Conservation (phyloP, 192 early-diverging fungal genomes). For the Linderina pennispora region DNA sequence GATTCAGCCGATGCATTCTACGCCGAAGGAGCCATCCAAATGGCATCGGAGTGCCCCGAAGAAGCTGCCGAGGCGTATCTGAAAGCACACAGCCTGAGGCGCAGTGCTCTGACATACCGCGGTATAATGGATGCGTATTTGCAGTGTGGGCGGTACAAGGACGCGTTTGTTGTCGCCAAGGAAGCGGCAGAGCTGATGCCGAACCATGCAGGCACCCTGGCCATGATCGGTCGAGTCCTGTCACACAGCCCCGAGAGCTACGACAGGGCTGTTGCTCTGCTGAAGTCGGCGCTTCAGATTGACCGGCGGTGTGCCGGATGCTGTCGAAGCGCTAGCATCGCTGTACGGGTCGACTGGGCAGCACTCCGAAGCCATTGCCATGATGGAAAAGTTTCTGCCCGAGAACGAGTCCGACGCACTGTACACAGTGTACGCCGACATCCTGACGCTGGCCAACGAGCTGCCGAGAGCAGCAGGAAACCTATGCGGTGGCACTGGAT, state of each 20-base stretch:
- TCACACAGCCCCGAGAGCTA: slow-evolving; percentile 34
- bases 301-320: slow-evolving; percentile 21
- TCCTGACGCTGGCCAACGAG: slow-evolving; percentile 37
- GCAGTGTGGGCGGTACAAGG: slow-evolving; percentile 18
- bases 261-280: slow-evolving; percentile 24
- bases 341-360: slow-evolving; percentile 16
- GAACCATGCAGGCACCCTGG: slow-evolving; percentile 15
- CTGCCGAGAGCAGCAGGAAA: slow-evolving; percentile 31
- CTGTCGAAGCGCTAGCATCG: slow-evolving; percentile 32
- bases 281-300: slow-evolving; percentile 14
- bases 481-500: slow-evolving; percentile 27
- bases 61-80: slow-evolving; percentile 23
- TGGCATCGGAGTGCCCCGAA: slow-evolving; percentile 11
- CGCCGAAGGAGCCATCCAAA: slow-evolving; percentile 31
- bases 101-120: slow-evolving; percentile 14
- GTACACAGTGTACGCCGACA: slow-evolving; percentile 37
- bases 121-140: slow-evolving; percentile 20
- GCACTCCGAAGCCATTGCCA: slow-evolving; percentile 5
- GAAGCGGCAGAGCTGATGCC: slow-evolving; percentile 36
- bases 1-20: slow-evolving; percentile 17
- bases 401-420: slow-evolving; percentile 35
- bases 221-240: slow-evolving; percentile 30
- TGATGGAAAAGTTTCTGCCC: slow-evolving; percentile 24
- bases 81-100: slow-evolving; percentile 21
- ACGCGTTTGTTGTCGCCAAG: slow-evolving; percentile 38